phyloP scores from a whole-genome alignment of 768 basidiomycete genomes.

The Cystofilobasidium ferigula region DNA sequence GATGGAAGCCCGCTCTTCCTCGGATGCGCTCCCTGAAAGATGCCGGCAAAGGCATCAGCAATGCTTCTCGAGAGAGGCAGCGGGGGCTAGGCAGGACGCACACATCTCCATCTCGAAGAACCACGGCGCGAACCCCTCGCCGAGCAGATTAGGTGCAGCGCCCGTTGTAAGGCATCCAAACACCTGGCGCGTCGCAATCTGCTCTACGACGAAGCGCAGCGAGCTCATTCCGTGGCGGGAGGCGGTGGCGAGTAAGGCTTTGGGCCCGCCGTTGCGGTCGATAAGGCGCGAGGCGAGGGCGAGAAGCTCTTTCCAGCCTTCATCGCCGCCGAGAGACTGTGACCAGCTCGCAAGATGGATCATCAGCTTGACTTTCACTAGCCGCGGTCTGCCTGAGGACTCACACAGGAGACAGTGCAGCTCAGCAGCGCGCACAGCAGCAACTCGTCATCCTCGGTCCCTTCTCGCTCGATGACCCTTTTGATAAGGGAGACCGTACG shows the following conservation, averaged over 20 bases:
- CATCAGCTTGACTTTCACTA: background rate
- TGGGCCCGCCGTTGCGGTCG: slow-evolving; percentile 30
- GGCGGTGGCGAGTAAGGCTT: slow-evolving; percentile 27
- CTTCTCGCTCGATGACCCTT: slow-evolving; percentile 20
- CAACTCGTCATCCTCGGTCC: slow-evolving; percentile 26
- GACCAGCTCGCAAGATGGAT: background rate
- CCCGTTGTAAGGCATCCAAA: slow-evolving; percentile 35
- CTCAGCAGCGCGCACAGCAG: slow-evolving; percentile 31
- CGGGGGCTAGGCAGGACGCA: background rate
- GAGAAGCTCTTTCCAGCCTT: slow-evolving; percentile 33
- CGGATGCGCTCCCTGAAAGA: background rate
- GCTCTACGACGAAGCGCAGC: slow-evolving; percentile 32
- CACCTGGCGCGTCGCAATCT: slow-evolving; percentile 32
- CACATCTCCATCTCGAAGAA: slow-evolving; percentile 24
- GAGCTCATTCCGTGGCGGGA: slow-evolving; percentile 28
- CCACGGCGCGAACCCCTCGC: slow-evolving; percentile 26
- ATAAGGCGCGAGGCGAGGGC: slow-evolving; percentile 28
- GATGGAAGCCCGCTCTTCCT: slow-evolving; percentile 3
- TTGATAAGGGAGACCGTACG: slow-evolving; percentile 28
- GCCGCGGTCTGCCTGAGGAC: background rate
- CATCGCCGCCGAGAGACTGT: slow-evolving; percentile 32
- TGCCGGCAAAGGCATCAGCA: background rate
- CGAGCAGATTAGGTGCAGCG: slow-evolving; percentile 29
- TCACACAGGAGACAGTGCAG: slow-evolving; percentile 32
- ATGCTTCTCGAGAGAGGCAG: background rate